Evolutionary conservation across 768 basidiomycete species (phyloP), one percentile per base, ranked within the genome.

Genomic region (Rhodotorula graminis): DNA sequence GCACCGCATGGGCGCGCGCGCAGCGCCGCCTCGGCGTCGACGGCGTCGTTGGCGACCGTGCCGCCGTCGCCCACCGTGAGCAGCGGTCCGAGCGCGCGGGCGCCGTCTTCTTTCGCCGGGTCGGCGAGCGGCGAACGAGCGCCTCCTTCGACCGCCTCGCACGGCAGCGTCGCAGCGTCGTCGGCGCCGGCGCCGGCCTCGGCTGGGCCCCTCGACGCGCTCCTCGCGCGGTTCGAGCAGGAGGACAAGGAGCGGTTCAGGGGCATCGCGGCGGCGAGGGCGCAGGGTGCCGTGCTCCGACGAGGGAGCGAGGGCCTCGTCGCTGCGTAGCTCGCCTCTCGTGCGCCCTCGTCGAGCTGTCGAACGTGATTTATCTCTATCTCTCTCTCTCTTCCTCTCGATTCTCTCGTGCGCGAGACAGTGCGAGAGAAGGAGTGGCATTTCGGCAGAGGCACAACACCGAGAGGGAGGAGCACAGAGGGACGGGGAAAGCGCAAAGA

Each of bases 241-340:
- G 71, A 72, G 55, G 71, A 72, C 23, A 67, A 64, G 50, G 71
- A 62, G 46, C 53, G 71, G 23, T 63, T 72, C 49, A 42, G 58
- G 14, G 57, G 47, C 10, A 67, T 72, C 57, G 71, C 71, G 16
- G 27, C 47, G 16, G 65, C 61, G 65, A 62, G 62, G 37, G 61
- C 50, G 29, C 59, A 53, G 61, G 31, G n/a, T 3, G 55, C 18
- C 11, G 44, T 12, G 21, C 23, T 31, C 14, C 55, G n/a, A 5
- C 55, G 55, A 9, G 55, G 50, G 25, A 27, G 50, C 23, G 50
- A 25, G 25, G 50, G 25, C 23, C 25, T 52, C 50, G 50, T 25
- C 1, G 25, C 25, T 1, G 50, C 25, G 25, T 52, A 52, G 50
- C 18, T 46, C 12, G 14, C 44, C 18, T 44, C 8, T 46, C 44